Conservation (phyloP, 2,329 filamentous ascomycete species). For the Fusarium liriodendri region DNA sequence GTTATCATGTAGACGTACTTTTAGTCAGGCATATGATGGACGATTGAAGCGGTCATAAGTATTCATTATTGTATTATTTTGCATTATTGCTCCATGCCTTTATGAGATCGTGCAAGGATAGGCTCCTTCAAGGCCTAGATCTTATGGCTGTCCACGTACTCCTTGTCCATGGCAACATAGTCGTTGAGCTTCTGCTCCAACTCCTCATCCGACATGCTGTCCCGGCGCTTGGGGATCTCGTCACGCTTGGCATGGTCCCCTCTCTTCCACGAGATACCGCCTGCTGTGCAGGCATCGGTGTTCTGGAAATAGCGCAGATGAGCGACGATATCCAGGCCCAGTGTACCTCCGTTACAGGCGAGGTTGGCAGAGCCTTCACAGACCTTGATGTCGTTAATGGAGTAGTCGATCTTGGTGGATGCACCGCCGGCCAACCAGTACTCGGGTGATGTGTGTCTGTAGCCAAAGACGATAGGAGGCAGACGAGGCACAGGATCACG, state of each 20-base stretch:
- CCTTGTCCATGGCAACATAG: conserved; percentile 50
- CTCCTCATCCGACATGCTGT: conserved; percentile 46
- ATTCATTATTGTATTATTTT: conserved; percentile 8
- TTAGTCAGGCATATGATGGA: neutral
- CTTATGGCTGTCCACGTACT: conserved; percentile 40
- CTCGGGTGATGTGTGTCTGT: conserved; percentile 76
- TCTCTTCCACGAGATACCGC: conserved; percentile 43
- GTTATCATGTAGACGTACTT: neutral
- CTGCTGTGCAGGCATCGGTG: conserved; percentile 53
- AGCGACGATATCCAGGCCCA: conserved; percentile 56
- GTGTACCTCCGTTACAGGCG: conserved; percentile 63
- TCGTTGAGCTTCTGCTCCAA: conserved; percentile 52
- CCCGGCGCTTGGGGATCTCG: conserved; percentile 32
- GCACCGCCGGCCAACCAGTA: conserved; percentile 67
- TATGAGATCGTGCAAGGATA: neutral
- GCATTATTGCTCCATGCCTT: neutral
- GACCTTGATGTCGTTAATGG: conserved; percentile 54
- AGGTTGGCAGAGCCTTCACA: conserved; percentile 62
- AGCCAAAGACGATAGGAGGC: conserved; percentile 70
- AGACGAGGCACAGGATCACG: conserved; percentile 76
- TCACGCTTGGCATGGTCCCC: conserved; percentile 8
- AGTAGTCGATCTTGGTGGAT: conserved; percentile 50
- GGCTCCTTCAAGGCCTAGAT: conserved; percentile 9
- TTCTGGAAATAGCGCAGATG: conserved; percentile 63
- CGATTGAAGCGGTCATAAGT: neutral